A percentile compares a stretch with the other conserved stretches of the same genome.
phyloP scores from a whole-genome alignment of 352 stramenopile genomes.

The Pythium chondricola region DNA sequence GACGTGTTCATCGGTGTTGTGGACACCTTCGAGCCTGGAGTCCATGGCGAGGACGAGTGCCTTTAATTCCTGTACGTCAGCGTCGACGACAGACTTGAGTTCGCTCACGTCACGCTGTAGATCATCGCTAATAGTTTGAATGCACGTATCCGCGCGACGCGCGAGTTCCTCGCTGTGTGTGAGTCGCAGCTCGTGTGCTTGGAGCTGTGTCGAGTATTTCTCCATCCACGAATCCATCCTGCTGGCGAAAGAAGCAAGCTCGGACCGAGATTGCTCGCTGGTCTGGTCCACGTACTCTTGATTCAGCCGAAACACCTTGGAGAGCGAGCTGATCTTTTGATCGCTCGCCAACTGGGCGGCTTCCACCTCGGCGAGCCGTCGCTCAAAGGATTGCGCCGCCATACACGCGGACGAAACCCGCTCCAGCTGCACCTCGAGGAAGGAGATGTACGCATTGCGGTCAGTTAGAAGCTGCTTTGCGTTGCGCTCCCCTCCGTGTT shows the following conservation, averaged over 20 bases:
- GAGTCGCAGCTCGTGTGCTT: slow-evolving; percentile 29
- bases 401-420: slow-evolving; percentile 78
- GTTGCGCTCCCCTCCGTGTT: slow-evolving; percentile 45
- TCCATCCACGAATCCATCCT: slow-evolving; percentile 60
- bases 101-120: slow-evolving; percentile 22
- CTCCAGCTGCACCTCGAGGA: slow-evolving; percentile 85
- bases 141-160: slow-evolving; percentile 31
- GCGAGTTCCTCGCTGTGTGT: slow-evolving; percentile 33
- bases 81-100: slow-evolving; percentile 16
- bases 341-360: slow-evolving; percentile 32
- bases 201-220: slow-evolving; percentile 45
- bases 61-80: slow-evolving; percentile 46
- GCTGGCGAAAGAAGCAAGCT: slow-evolving; percentile 28
- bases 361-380: slow-evolving; percentile 50
- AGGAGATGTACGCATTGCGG: slow-evolving; percentile 81
- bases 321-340: slow-evolving; percentile 56
- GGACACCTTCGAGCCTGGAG: slow-evolving; percentile 35
- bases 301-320: slow-evolving; percentile 62
- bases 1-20: slow-evolving; percentile 30
- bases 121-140: slow-evolving; percentile 29
- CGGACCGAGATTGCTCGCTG: slow-evolving; percentile 27
- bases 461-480: slow-evolving; percentile 79
- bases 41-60: slow-evolving; percentile 39
- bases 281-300: slow-evolving; percentile 69
- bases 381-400: slow-evolving; percentile 61